These are phyloP conservation scores for Breviolum minutum DNA, from an alignment of 73 alveolate genomes.

Conservation along the genomic window DNA sequence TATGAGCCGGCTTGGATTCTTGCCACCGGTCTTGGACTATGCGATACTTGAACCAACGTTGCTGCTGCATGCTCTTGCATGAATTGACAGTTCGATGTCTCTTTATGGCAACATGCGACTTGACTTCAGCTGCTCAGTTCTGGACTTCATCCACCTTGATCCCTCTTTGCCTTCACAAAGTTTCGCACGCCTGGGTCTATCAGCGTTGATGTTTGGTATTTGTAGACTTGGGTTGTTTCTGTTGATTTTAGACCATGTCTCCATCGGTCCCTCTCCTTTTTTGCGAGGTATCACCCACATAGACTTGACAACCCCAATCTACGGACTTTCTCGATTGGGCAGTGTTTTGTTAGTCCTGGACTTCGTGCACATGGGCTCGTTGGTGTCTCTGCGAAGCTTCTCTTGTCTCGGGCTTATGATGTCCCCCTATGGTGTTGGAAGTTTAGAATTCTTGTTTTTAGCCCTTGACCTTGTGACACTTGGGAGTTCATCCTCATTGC, in stretches of 20 bases:
- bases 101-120: constrained; percentile 60
- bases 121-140: constrained; percentile 45
- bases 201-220: constrained; percentile 40
- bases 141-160: constrained; percentile 82
- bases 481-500: constrained; percentile 56
- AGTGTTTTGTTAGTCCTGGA: constrained; percentile 46
- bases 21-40: constrained; percentile 34
- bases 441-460: background rate
- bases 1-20: constrained; percentile 7
- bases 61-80: constrained; percentile 16
- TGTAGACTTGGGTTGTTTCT: constrained; percentile 28
- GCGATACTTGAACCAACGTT: background rate
- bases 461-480: constrained; percentile 69
- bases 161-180: background rate
- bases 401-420: constrained; percentile 14
- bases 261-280: background rate
- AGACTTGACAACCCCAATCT: background rate
- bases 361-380: constrained; percentile 68
- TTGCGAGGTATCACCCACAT: constrained; percentile 22
- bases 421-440: constrained; percentile 35
- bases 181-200: constrained; percentile 30
- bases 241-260: constrained; percentile 27
- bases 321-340: constrained; percentile 39
- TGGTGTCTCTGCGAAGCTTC: constrained; percentile 14
- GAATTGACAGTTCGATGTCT: background rate